Evolutionary conservation across 352 stramenopile species (phyloP), one percentile per base, ranked within the genome.

Genomic region (Phytopythium chamaehyphon): DNA sequence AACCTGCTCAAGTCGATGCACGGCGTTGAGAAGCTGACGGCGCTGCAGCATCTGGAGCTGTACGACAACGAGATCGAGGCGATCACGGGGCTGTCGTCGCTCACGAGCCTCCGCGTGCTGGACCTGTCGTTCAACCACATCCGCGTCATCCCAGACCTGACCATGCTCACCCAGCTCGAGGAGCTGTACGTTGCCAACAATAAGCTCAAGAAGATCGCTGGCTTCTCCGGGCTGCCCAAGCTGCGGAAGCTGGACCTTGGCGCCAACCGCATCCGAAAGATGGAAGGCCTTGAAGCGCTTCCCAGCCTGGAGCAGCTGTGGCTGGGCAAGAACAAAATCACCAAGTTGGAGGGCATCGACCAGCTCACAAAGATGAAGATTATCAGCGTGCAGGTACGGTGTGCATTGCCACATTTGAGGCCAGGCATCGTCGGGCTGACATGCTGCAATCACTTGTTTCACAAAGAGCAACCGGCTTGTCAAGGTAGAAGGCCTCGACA

Each of bases 301-400:
- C 70, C 69, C 0, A 83, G 89, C 44, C 68, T 99, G 7, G 88
- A 98, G 66, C 86, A 98, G 61, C 71, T 99, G 22, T 99, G 96
- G 96, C 69, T 99, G 6, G 96, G 96, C 7, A 98, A 98, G 59
- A 99, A 99, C 78, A 99, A 98, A 62, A 98, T 99, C 69, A 90
- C 96, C 61, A 67, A 73, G 45, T 97, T 99, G 42, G 53, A 89
- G 40, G 84, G 82, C 1, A 68, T 98, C 14, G 74, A 90, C 3
- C 69, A 71, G 36, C 73, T 99, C 3, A 82, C 64, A 6, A 97
- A 96, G 52, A 70, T 99, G 18, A 83, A 74, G 37, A 81, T 91
- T 37, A 80, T 90, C 54, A 94, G 84, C 51, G 75, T 94, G 5
- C 84, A 86, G 57, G 71, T 82, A 44, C 7, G 55, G 16, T n/a